Base-by-base conservation (phyloP, 257 asterid species). In the Solanum stenotomum region DNA sequence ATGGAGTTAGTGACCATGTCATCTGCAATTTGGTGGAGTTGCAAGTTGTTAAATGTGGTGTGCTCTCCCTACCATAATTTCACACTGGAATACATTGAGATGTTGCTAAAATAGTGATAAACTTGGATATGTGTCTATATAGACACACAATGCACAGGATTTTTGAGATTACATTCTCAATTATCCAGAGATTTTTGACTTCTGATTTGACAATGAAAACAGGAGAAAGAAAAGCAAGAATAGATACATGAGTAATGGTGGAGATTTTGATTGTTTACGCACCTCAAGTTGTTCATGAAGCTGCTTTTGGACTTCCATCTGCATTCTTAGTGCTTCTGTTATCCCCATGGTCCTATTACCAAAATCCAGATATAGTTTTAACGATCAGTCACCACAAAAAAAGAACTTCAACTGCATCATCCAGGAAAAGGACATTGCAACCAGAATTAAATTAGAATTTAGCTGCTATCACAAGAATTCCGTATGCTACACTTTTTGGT, bases 271-370 rank as follows among this genome's bases (percentile, higher is more conserved):
- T 13, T 52, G 83, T 85, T 82, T 42, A 88, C 81, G 16, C 92
- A 96, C 98, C 98, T 96, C 98, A 52, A 96, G 98, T 89, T 96
- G 98, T 89, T 96, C 98, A 23, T 96, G 98, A 86, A 96, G 96
- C 90, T 94, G 96, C 90, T 96, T 96, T 93, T 96, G 98, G 10
- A 96, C 98, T 90, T 96, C 98, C 96, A 96, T 93, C 90, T 96
- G 98, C 84, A 96, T 44, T 88, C 95, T 92, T 74, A 96, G 93
- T 61, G 98, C 98, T 91, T 96, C 98, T 25, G 96, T 94, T 70
- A 95, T 95, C 18, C 96, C 98, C 90, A 91, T 90, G 6, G 94
- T 93, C 94, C 98, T 96, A 95, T 87, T 87, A 91, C 81, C 52
- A 74, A 79, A 89, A 40, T 63, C 12, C 38, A 6, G 4, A 3